These are phyloP conservation scores for Chlorophyllum brunneum DNA, from an alignment of 768 basidiomycete species.

Conservation along the genomic window DNA sequence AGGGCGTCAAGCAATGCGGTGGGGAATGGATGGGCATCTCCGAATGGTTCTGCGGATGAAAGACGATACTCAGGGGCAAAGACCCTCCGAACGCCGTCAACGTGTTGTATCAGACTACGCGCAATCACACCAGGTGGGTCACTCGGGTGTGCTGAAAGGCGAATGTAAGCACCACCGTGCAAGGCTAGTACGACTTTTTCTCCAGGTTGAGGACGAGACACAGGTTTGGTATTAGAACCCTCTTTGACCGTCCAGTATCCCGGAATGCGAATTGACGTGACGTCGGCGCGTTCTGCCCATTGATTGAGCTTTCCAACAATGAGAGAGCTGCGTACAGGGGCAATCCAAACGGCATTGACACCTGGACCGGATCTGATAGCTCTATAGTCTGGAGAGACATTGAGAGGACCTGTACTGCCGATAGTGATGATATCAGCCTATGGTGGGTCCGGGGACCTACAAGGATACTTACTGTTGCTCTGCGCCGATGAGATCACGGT, in stretches of 20 bases:
- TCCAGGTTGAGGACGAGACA: conserved; percentile 36
- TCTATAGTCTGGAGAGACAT: conserved; percentile 30
- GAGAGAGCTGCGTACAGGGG: conserved; percentile 34
- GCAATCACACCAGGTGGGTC: conserved; percentile 42
- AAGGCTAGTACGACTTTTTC: conserved; percentile 56
- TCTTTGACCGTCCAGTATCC: conserved; percentile 55
- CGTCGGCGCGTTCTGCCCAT: conserved; percentile 36
- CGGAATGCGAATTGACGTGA: conserved; percentile 41
- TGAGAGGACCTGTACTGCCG: conserved; percentile 33
- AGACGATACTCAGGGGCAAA: conserved; percentile 74
- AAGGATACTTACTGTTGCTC: background rate
- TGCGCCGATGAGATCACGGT: background rate
- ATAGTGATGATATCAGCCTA: no score
- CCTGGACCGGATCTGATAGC: conserved; percentile 35
- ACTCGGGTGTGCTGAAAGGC: conserved; percentile 51
- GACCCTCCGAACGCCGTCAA: conserved; percentile 39
- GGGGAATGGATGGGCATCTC: conserved; percentile 60
- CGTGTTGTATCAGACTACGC: conserved; percentile 43
- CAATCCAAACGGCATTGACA: conserved; percentile 47
- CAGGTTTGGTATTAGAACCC: conserved; percentile 30
- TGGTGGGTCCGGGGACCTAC: background rate
- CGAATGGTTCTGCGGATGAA: conserved; percentile 39
- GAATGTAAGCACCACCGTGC: conserved; percentile 59
- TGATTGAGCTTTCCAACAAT: conserved; percentile 39
- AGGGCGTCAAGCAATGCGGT: conserved; percentile 71